Base-by-base conservation (phyloP, 768 basidiomycete species). In the Naganishia randhawae region DNA sequence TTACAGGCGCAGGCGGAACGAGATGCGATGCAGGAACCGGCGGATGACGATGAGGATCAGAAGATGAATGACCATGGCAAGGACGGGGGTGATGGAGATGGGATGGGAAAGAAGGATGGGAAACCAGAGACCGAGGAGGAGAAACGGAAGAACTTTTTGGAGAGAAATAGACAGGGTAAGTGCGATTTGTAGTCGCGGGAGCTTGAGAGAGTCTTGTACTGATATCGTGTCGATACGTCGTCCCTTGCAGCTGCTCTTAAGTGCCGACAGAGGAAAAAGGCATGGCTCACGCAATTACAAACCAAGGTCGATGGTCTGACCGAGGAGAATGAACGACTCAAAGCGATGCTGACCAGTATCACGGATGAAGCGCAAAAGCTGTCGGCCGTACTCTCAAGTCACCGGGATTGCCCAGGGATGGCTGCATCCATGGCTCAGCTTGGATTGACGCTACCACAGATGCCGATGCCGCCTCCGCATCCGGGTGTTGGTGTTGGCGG, bases 261-360 rank as follows among this genome's bases (percentile, higher is more conserved):
- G 82, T 99, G 96, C 81, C 92, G 96, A 39, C 96, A 99, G 78
- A 89, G 96, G 68, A 99, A 99, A 82, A 99, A 99, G 80, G 92
- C 92, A 5, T 99, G 96, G 96, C 85, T 98, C 16, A 85, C 87
- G 32, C 88, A 90, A 71, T 84, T 99, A 19, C 96, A 99, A 80
- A 86, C 88, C 45, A 94, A 94, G 75, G 92, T 95, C 80, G 96
- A 99, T 78, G 90, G 83, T 73, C 85, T 99, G 45, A 83, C 85
- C n/a, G 87, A 88, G 71, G 96, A 99, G 81, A 99, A 99, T 81
- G 95, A 98, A 79, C 87, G 91, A 27, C 86, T 99, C 29, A 88
- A 90, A 35, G 84, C 86, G 10, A 92, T 92, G 10, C 87, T 97
- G 31, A 87, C 90, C 41, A 86, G 88, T 6, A 88, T 93, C 19